Evolutionary conservation across 1,284 basidiomycete genomes (phyloP), one percentile per base, ranked within the genome.

Genomic region (Peniophora sp.): DNA sequence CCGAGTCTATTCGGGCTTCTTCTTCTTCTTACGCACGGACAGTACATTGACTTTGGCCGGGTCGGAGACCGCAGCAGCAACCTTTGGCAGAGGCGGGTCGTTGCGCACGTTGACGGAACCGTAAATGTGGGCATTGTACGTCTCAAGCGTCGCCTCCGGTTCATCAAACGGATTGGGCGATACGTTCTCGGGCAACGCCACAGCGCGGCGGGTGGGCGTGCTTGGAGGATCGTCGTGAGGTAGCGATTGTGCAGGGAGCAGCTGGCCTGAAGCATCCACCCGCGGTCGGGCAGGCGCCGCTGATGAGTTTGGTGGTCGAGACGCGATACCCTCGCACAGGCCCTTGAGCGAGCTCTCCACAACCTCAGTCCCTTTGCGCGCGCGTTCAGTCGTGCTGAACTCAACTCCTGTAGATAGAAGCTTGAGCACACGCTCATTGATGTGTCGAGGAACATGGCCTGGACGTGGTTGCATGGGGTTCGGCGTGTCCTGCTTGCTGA

Each of bases 361-460:
- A 34, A 80, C 75, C 58, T 79, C 79, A 14, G 89, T 91, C 8
- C 81, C 85, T 54, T 80, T 77, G 49, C 79, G 64, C 9, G 85
- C 78, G 49, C 80, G 75, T 50, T 83, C 82, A 5, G 67, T 63
- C 1, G 78, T 83, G 32, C 82, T 82, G 65, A 93, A 95, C 62
- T 93, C 91, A 57, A 87, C 79, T 46, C 84, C 77, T 32, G 74
- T 88, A 64, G 83, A 75, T 54, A 94, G 68, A 44, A 81, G 78
- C 22, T 74, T 72, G 58, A 87, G 66, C 16, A 94, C 71, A 16
- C 90, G 82, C 58, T 82, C 79, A 58, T 83, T 75, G 53, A 92
- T 72, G 54, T 79, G 76, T 32, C 69, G 68, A 3, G 83, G 73
- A 23, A 91, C 80, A 61, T 82, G 75, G 0, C 85, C 85, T 1